Conservation (phyloP, 208 protist species). For the Porcisia hertigi region DNA sequence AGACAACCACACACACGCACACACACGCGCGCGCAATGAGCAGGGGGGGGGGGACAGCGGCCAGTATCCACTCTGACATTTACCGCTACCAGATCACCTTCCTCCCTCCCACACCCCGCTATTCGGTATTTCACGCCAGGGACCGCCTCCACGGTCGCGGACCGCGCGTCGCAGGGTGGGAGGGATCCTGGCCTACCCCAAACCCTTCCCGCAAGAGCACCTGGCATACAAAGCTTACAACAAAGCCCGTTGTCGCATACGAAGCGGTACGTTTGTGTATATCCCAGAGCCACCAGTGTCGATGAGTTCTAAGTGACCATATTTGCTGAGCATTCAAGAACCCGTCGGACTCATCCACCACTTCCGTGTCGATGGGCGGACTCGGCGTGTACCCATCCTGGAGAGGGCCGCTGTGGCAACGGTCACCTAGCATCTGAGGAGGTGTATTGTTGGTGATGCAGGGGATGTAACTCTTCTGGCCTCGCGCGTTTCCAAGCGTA, state of each 20-base stretch:
- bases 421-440: conserved; percentile 15
- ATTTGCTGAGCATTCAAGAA: conserved; percentile 40
- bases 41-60: not conserved
- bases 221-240: conserved; percentile 45
- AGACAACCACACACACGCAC: not conserved
- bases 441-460: conserved; percentile 39
- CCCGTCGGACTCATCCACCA: conserved; percentile 35
- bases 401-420: not conserved
- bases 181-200: conserved; percentile 8
- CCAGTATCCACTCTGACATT: not conserved
- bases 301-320: conserved; percentile 65
- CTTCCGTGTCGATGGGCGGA: conserved; percentile 9
- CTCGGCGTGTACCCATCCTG: not conserved
- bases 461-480: conserved; percentile 22
- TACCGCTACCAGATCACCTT: not conserved
- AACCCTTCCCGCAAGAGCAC: conserved; percentile 42
- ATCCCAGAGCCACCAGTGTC: conserved; percentile 81
- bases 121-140: not conserved
- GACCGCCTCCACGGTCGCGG: not conserved
- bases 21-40: not conserved
- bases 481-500: conserved; percentile 38
- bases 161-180: not conserved
- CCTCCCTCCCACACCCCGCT: not conserved
- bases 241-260: conserved; percentile 50
- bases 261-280: conserved; percentile 50